Percentiles rank a stretch among this genome's conserved stretches.
phyloP scores from a whole-genome alignment of 805 yeast genomes.

The Candida ulmi region DNA sequence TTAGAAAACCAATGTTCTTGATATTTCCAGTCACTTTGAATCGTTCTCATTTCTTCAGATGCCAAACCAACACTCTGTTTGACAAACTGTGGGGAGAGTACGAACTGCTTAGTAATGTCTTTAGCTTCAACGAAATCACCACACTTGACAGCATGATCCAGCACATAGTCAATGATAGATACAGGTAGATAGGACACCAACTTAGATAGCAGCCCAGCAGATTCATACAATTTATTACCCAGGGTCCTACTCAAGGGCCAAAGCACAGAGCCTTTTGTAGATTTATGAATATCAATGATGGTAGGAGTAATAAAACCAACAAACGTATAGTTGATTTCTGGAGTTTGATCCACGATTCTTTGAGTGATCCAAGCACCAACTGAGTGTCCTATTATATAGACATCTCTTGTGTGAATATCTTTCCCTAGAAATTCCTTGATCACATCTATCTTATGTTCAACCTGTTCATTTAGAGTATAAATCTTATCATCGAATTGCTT shows the following conservation, averaged over 20 bases:
- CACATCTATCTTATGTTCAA: conserved; percentile 51
- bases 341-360: conserved; percentile 33
- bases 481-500: conserved; percentile 17
- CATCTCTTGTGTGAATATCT: conserved; percentile 20
- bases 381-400: conserved; percentile 61
- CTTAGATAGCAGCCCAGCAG: conserved; percentile 25
- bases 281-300: conserved; percentile 49
- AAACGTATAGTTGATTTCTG: conserved; percentile 29
- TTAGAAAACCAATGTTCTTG: conserved; percentile 41
- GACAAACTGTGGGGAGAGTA: conserved; percentile 38
- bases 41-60: conserved; percentile 49
- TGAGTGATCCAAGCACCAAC: conserved; percentile 65
- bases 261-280: conserved; percentile 34
- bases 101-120: conserved; percentile 36
- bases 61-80: conserved; percentile 54
- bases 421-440: conserved; percentile 30
- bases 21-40: conserved; percentile 42
- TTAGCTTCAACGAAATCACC: conserved; percentile 5
- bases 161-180: conserved; percentile 3
- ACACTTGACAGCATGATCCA: conserved; percentile 7
- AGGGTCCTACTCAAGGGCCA: conserved; percentile 20
- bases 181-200: conserved; percentile 22
- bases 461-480: conserved; percentile 47
- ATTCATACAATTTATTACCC: conserved; percentile 22
- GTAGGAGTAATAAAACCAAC: conserved; percentile 71